Percentiles rank a stretch among this genome's conserved stretches.
These are phyloP conservation scores for Alternaria sp. DNA, from an alignment of 2,329 filamentous ascomycete species.

Conservation along the genomic window DNA sequence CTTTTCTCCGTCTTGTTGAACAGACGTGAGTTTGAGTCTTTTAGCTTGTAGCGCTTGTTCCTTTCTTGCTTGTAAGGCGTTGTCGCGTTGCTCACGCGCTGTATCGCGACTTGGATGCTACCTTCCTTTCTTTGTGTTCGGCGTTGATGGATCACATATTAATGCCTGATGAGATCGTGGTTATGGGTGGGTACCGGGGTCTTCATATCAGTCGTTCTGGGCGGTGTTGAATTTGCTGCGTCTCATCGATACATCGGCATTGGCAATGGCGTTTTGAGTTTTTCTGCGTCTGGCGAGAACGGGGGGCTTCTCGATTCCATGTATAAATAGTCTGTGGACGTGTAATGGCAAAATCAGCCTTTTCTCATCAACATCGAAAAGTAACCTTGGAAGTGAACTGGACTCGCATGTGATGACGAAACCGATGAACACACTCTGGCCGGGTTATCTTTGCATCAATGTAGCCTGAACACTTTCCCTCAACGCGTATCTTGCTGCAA, in stretches of 20 bases:
- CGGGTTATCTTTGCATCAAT: not conserved
- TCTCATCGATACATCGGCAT: not conserved
- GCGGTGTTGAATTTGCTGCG: not conserved
- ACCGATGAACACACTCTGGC: not conserved
- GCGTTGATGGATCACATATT: not conserved
- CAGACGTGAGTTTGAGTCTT: not conserved
- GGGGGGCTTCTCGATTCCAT: not conserved
- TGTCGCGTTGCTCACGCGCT: not conserved
- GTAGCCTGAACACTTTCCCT: not conserved
- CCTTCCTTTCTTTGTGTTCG: not conserved
- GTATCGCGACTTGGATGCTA: not conserved
- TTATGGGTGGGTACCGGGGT: not conserved
- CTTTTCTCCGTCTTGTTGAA: not conserved
- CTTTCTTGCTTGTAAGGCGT: not conserved
- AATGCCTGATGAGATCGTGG: conserved; percentile 1
- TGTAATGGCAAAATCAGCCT: not conserved
- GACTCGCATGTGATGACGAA: not conserved
- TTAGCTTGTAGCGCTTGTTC: not conserved
- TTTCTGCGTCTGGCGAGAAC: not conserved
- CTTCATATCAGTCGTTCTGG: not conserved
- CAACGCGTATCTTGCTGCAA: not conserved
- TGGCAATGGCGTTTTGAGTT: not conserved
- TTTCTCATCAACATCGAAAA: not conserved
- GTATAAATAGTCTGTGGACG: not conserved
- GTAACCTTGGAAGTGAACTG: not conserved